These are phyloP conservation scores for Bruguiera hainesii DNA, from an alignment of 441 rosid genomes.

Conservation along the genomic window DNA sequence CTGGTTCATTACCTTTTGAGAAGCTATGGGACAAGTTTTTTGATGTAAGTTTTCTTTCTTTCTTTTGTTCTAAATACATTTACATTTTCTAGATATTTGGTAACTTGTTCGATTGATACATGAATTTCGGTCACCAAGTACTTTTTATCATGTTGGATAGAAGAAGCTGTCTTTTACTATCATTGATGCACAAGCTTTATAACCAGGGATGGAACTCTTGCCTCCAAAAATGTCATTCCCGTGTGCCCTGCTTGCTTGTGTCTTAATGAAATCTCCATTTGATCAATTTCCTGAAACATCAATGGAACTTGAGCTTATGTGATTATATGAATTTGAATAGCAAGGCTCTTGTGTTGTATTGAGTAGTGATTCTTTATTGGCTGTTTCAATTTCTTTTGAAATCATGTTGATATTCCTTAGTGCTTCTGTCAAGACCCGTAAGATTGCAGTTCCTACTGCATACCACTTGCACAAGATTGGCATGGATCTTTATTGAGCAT, in stretches of 20 bases:
- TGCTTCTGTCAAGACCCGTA: no score
- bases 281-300: not conserved
- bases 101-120: constrained; percentile 2
- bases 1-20: constrained; percentile 90
- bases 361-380: no score
- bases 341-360: no score
- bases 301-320: not conserved
- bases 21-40: constrained; percentile 95
- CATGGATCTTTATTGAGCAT: no score
- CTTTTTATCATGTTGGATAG: not conserved
- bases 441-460: no score
- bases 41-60: constrained; percentile 36
- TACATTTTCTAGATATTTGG: not conserved
- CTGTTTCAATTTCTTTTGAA: no score
- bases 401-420: no score
- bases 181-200: not conserved
- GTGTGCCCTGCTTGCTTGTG: not conserved
- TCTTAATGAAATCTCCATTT: not conserved
- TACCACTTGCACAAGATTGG: no score
- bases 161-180: constrained; percentile 5
- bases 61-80: constrained; percentile 7
- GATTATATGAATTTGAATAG: no score
- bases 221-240: not conserved
- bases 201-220: not conserved
- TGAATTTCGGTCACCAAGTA: constrained; percentile 4